A percentile compares a stretch with the other conserved stretches of the same genome.
These are phyloP conservation scores for Fusarium nodosum DNA, from an alignment of 2,329 filamentous ascomycete species.

Conservation along the genomic window DNA sequence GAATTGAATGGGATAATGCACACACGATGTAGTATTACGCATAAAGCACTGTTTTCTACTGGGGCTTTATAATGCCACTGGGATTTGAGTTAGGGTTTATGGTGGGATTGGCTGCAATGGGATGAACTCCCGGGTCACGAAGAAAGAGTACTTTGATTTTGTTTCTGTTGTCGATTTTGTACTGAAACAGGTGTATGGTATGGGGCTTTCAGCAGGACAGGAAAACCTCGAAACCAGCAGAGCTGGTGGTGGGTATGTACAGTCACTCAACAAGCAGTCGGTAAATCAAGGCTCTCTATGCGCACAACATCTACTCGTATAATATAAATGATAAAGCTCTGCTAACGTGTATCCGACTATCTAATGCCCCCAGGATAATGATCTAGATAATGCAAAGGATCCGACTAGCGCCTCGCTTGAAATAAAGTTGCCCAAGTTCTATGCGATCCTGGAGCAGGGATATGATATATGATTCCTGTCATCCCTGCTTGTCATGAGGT, in stretches of 20 bases:
- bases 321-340: conserved; percentile 5
- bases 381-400: conserved; percentile 4
- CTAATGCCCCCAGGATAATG: conserved; percentile 1
- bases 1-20: conserved; percentile 14
- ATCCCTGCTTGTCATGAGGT: conserved; percentile 44
- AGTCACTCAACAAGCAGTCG: conserved; percentile 3
- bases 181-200: conserved; percentile 25
- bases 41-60: conserved; percentile 3
- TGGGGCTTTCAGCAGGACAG: conserved; percentile 10
- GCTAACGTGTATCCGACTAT: background rate
- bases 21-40: conserved; percentile 3
- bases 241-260: conserved; percentile 9
- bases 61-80: conserved; percentile 6
- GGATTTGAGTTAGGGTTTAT: conserved; percentile 23
- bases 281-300: conserved; percentile 2
- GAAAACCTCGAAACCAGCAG: conserved; percentile 4
- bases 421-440: conserved; percentile 4
- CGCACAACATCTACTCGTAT: conserved; percentile 3
- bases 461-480: background rate
- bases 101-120: conserved; percentile 19
- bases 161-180: conserved; percentile 28
- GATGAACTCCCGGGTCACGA: conserved; percentile 17
- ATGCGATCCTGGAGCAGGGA: background rate
- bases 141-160: conserved; percentile 24
- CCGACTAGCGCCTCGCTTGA: conserved; percentile 40